Evolutionary conservation across 2,329 filamentous ascomycete genomes (phyloP), one percentile per base, ranked within the genome.

Genomic region (Macrophomina phaseolina): DNA sequence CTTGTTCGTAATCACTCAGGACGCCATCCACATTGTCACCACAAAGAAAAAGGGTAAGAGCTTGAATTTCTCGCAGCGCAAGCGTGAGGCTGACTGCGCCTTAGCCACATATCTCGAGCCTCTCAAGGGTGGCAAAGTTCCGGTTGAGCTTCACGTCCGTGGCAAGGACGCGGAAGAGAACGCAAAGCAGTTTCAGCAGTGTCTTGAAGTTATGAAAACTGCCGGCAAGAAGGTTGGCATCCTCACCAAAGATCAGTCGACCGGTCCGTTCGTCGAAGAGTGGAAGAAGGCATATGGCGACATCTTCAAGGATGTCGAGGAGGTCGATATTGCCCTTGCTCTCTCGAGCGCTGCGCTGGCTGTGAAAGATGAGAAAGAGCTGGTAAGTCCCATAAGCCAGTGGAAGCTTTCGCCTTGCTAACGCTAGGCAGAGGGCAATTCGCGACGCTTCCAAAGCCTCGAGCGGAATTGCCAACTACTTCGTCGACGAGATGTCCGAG

Each of bases 401-500:
- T 5, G 12, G 30, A 18, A 40, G 5, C 18, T 14, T 34, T 56
- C n/a, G 38, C 11, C 36, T 18, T 18, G 66, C 60, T 67, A 48
- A 67, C 52, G 14, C 14, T 65, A 42, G 34, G 5, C 55, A 89
- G 86, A 92, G 94, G 71, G 90, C 92, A 11, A 97, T 99, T 86
- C 90, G 96, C 75, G 96, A 94, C 72, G 93, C 94, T 4, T 95
- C 95, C 65, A 91, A 95, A 76, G 94, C 95, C 55, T 97, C 94
- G 72, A 94, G 96, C 71, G 94, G 93, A 67, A 84, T 98, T 68
- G 93, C 93, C 61, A 93, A 94, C 68, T 99, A 95, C 80, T 98
- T 98, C 78, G 90, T 99, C 71, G 95, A 99, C 76, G 94, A 97
- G 78, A 98, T 99, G 94, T 97, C 94, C 61, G 91, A 91, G 72